Conservation (phyloP, 306 rosid genomes). For the Sechiopsis laciniata region DNA sequence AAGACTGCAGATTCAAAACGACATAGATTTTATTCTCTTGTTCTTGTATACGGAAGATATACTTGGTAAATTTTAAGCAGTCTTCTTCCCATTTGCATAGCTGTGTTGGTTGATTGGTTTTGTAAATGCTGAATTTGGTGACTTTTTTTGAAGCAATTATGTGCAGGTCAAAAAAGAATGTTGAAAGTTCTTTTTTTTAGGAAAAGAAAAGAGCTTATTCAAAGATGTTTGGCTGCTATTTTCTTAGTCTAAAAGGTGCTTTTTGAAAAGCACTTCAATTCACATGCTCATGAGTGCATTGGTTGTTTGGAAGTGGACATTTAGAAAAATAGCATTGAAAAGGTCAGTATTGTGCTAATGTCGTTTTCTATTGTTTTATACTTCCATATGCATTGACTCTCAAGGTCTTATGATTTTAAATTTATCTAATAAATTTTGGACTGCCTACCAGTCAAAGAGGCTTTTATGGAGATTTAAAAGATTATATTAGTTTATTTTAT, state of each 20-base stretch:
- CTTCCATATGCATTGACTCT: background rate
- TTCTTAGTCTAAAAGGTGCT: slow-evolving; percentile 6
- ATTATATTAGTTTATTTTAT: too few relatives aligned
- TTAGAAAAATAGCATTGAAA: background rate
- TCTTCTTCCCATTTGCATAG: slow-evolving; percentile 13
- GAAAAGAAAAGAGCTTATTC: slow-evolving; percentile 4
- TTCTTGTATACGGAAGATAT: slow-evolving; percentile 20
- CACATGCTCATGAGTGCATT: slow-evolving; percentile 7
- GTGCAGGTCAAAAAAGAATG: background rate
- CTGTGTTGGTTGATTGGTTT: background rate
- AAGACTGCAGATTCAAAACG: slow-evolving; percentile 10
- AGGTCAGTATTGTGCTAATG: background rate
- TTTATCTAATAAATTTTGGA: too few relatives aligned
- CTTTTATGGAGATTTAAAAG: too few relatives aligned
- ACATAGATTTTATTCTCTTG: background rate
- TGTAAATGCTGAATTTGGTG: slow-evolving; percentile 13
- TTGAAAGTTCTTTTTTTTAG: background rate
- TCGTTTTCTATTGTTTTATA: background rate
- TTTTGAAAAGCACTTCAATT: background rate
- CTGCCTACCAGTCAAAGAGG: too few relatives aligned
- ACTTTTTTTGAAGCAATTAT: background rate
- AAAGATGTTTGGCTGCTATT: slow-evolving; percentile 8
- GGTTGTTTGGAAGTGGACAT: slow-evolving; percentile 4
- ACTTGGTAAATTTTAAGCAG: slow-evolving; percentile 8
- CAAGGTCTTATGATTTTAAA: background rate